These are phyloP conservation scores for Strobilomyces echinocephalus DNA, from an alignment of 768 basidiomycete species.

Conservation along the genomic window DNA sequence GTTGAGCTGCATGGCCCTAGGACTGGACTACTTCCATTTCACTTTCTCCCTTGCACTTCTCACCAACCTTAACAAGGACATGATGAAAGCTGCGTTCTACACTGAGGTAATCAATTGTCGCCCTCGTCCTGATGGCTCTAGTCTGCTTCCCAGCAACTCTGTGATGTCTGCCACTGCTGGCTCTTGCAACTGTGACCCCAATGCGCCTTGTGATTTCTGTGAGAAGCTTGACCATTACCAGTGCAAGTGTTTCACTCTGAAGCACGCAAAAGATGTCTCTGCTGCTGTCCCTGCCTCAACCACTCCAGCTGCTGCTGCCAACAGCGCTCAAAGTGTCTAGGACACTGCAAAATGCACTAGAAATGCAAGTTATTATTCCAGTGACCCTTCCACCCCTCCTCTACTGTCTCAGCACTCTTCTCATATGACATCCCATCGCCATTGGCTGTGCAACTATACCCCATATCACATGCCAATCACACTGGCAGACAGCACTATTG, in stretches of 20 bases:
- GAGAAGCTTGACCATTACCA: neutral
- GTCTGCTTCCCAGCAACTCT: neutral
- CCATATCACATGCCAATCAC: neutral
- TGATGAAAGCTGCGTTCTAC: slow-evolving; percentile 1
- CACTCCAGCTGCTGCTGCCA: too few species aligned
- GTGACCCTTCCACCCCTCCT: neutral
- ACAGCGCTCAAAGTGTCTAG: too few species aligned
- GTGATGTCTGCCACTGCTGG: neutral
- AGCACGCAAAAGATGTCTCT: neutral
- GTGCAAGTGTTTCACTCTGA: neutral
- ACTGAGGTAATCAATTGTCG: neutral
- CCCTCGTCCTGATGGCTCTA: neutral
- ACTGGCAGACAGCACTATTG: too few species aligned
- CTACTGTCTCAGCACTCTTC: neutral
- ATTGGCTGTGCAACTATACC: neutral
- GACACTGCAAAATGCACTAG: neutral
- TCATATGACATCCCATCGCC: neutral
- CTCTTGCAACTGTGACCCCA: neutral
- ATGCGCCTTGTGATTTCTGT: neutral
- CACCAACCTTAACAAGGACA: slow-evolving; percentile 3
- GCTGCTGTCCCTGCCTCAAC: neutral
- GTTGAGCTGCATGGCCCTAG: neutral
- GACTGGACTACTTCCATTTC: neutral
- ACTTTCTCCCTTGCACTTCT: slow-evolving; percentile 2
- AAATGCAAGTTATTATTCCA: neutral